Base-by-base conservation (phyloP, 106 monocot species). In the Phalaenopsis equestris region DNA sequence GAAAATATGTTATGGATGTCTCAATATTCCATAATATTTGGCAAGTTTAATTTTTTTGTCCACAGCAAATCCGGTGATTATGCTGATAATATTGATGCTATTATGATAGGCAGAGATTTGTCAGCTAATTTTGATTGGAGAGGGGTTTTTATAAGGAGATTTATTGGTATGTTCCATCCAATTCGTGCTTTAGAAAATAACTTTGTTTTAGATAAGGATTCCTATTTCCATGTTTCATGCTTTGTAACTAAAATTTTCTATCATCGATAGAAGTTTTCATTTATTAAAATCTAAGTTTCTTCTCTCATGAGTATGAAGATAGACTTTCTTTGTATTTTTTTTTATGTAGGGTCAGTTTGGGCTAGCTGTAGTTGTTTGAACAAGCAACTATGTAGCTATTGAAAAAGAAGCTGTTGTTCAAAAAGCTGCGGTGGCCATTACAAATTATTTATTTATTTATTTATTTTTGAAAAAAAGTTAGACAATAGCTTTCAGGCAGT, bases 21-120 rank as follows among this genome's bases (percentile, higher is more conserved):
- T 23, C 74, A 84, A 49, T 90, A 91, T 80, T 88, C 85, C 55
- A 61, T 84, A 55, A 75, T 88, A 37, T 94, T 94, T 80, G 94
- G 85, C 41, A 67, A 68, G 39, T n/a, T 57, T 55, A 41, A 80
- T 41, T 6, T 67, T 24, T 75, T 37, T 56, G 37, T 42, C 45
- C n/a, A 49, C 70, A 79, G 21, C 52, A 79, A 56, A 76, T 58
- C 36, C 48, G 3, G 41, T 46, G 48, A 83, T 82, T 39, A 38
- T 70, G 70, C 12, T 70, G 38, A 70, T 70, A 15, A 41, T 10
- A 11, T 12, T 41, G 39, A 16, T 39, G n/a, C 39, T 17, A 21
- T 58, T 19, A 37, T 24, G 21, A 5, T 18, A 23, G 39, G 21
- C 49, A 67, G 72, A 61, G 48, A 75, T 43, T 14, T 24, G 56